Conservation (phyloP, 805 yeast genomes). For the Barnettozyma botsteinii region DNA sequence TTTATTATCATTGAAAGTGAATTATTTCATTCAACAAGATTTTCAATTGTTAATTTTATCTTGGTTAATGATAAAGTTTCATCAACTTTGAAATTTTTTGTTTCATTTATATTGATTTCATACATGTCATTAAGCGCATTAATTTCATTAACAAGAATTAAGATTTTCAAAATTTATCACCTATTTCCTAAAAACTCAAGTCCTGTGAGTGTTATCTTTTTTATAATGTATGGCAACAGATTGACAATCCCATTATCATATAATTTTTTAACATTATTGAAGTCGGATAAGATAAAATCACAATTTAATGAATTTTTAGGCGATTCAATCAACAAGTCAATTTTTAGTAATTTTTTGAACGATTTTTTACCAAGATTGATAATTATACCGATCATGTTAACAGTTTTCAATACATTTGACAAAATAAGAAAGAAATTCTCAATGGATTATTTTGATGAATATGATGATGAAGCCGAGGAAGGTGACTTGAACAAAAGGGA, state of each 20-base stretch:
- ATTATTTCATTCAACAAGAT: conserved; percentile 58
- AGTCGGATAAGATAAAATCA: conserved; percentile 38
- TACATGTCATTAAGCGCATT: conserved; percentile 69
- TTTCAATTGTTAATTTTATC: conserved; percentile 54
- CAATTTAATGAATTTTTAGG: conserved; percentile 73
- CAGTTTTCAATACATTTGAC: conserved; percentile 64
- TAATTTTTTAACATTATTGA: conserved; percentile 64
- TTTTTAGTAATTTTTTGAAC: conserved; percentile 66
- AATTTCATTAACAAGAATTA: conserved; percentile 58
- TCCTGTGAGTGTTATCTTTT: conserved; percentile 69
- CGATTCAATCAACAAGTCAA: conserved; percentile 65
- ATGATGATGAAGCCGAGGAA: conserved; percentile 27
- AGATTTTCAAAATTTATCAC: conserved; percentile 71
- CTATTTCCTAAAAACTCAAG: conserved; percentile 67
- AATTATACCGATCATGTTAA: conserved; percentile 60
- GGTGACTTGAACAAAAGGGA: conserved; percentile 17
- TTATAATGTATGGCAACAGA: conserved; percentile 75
- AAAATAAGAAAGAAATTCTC: conserved; percentile 36
- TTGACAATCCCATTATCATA: conserved; percentile 77
- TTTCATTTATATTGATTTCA: conserved; percentile 40
- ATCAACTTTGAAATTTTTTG: conserved; percentile 29
- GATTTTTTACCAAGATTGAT: conserved; percentile 72
- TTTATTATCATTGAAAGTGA: conserved; percentile 66
- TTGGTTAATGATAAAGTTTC: conserved; percentile 29
- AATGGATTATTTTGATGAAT: conserved; percentile 31